Conservation (phyloP, 345 rosid species). For the Sonneratia caseolaris region DNA sequence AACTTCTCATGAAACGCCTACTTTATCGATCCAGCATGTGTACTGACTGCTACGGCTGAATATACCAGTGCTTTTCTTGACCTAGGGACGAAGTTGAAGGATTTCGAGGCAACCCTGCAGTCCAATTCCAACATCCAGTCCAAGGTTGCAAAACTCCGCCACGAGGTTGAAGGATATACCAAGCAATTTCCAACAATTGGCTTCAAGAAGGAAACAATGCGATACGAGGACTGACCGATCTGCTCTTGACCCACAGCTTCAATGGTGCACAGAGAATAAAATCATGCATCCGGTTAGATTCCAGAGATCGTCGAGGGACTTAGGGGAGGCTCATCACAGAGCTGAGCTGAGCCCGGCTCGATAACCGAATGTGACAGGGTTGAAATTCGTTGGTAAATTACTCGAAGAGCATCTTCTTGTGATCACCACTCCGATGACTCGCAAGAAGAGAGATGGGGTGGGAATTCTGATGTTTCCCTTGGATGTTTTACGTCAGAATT, state of each 20-base stretch:
- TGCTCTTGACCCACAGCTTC: background rate
- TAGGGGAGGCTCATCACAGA: too few species aligned
- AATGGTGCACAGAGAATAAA: background rate
- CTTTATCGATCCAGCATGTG: background rate
- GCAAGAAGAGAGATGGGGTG: too few species aligned
- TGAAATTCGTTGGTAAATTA: too few species aligned
- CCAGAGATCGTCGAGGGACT: too few species aligned
- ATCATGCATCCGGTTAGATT: too few species aligned
- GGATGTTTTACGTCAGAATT: too few species aligned
- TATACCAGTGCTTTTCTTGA: background rate
- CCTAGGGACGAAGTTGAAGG: constrained; percentile 77
- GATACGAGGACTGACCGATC: constrained; percentile 46
- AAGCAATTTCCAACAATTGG: constrained; percentile 83
- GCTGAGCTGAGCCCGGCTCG: too few species aligned
- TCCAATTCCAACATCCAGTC: constrained; percentile 43
- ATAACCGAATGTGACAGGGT: too few species aligned
- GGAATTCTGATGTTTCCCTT: too few species aligned
- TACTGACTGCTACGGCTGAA: background rate
- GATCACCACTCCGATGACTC: too few species aligned
- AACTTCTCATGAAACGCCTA: background rate
- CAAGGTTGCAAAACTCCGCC: constrained; percentile 58
- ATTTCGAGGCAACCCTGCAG: constrained; percentile 64
- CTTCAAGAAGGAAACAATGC: constrained; percentile 84
- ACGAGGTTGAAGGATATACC: constrained; percentile 64
- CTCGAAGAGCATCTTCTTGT: too few species aligned